phyloP scores from a whole-genome alignment of 352 stramenopile genomes.

The Aphanomyces cochlioides region DNA sequence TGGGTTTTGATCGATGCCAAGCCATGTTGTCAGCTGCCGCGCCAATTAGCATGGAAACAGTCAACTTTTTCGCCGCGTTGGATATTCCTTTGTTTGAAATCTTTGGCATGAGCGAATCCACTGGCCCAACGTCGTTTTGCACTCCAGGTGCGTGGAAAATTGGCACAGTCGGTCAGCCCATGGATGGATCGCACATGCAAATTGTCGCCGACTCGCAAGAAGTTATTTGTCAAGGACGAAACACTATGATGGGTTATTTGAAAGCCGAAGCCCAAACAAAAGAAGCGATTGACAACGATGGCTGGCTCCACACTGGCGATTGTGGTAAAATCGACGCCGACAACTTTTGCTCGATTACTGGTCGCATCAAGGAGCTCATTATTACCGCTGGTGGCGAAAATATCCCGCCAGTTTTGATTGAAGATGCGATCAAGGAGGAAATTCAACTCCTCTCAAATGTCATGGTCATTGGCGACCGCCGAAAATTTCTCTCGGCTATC shows the following conservation, averaged over 20 bases:
- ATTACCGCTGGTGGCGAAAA: constrained; percentile 79
- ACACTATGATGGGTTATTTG: constrained; percentile 76
- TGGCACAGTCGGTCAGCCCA: constrained; percentile 36
- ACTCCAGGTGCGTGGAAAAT: constrained; percentile 43
- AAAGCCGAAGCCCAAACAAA: constrained; percentile 42
- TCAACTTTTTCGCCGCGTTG: constrained; percentile 68
- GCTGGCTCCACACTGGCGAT: constrained; percentile 67
- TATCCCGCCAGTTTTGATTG: constrained; percentile 55
- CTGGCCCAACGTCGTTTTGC: constrained; percentile 42
- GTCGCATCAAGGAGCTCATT: constrained; percentile 77
- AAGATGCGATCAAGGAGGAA: constrained; percentile 52
- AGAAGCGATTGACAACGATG: constrained; percentile 62
- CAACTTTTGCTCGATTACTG: constrained; percentile 70
- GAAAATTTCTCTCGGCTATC: constrained; percentile 59
- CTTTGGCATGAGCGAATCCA: constrained; percentile 57
- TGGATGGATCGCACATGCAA: constrained; percentile 34
- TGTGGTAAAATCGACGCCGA: constrained; percentile 45
- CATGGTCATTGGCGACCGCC: constrained; percentile 62
- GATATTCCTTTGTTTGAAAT: constrained; percentile 73
- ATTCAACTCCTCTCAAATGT: constrained; percentile 47
- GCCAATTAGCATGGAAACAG: constrained; percentile 53
- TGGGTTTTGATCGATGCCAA: constrained; percentile 79
- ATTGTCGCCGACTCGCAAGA: constrained; percentile 39
- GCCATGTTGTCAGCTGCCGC: constrained; percentile 75
- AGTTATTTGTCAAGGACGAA: constrained; percentile 46